Evolutionary conservation across 768 basidiomycete genomes (phyloP), one percentile per base, ranked within the genome.

Genomic region (Rhodotorula graminis): DNA sequence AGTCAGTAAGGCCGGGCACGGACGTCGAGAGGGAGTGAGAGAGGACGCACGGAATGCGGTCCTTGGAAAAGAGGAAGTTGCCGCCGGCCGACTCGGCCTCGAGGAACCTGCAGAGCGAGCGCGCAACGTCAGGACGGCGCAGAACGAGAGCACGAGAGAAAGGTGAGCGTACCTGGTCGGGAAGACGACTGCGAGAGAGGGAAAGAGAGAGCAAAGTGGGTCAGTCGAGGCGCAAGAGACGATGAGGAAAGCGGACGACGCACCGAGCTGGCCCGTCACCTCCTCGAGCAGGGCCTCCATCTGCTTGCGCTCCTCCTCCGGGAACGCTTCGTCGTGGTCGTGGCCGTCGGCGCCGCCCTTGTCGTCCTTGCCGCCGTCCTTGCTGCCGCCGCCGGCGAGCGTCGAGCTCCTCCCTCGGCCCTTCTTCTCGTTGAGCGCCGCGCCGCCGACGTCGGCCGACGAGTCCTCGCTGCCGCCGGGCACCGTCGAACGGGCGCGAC

Each of bases 51-150:
- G 81, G 74, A 56, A 83, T 81, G 71, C 80, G 80, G 79, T 95
- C 93, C 42, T 91, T 87, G 78, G 90, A 91, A 82, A 95, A 95
- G 71, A 96, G 82, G 83, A 96, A 95, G 80, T 98, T 97, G 75
- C 94, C 89, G 12, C 90, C 88, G 2, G 87, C 84, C 79, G 95
- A 92, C 81, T 97, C 94, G n/a, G 87, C 90, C 81, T 97, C 94
- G 71, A 98, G 79, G 83, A 97, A 97, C 19, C 94, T 95, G 76
- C 8, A 25, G 18, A 37, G 44, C 44, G 42, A 15, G 42, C 56
- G 56, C 21, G 19, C 5, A 33, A 1, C 15, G 31, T 57, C 56
- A 37, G 31, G 21, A n/a, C 16, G 50, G 1, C 21, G 31, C 0
- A 6, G 23, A 27, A 44, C 46, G 27, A 57, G 74, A 50, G 67